These are phyloP conservation scores for Colletotrichum phormii DNA, from an alignment of 2,329 filamentous ascomycete genomes.

Conservation along the genomic window DNA sequence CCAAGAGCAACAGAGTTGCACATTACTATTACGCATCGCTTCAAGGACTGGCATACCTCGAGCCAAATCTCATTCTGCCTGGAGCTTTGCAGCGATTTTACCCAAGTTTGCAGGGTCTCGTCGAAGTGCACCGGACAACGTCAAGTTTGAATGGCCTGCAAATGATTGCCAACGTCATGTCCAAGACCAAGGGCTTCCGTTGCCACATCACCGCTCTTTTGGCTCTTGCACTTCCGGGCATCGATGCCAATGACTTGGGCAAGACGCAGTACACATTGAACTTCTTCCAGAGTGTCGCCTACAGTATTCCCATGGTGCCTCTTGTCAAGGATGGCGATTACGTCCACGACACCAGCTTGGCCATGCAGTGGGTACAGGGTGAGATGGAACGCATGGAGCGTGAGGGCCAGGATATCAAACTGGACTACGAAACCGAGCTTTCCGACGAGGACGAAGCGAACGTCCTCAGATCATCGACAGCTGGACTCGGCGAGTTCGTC, in stretches of 20 bases:
- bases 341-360: constrained; percentile 79
- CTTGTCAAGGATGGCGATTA: constrained; percentile 76
- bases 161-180: constrained; percentile 91
- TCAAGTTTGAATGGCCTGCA: constrained; percentile 93
- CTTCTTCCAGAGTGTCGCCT: constrained; percentile 95
- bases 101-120: constrained; percentile 93
- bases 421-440: constrained; percentile 86
- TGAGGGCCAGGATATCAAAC: constrained; percentile 84
- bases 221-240: constrained; percentile 92
- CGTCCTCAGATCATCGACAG: constrained; percentile 93
- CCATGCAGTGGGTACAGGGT: constrained; percentile 92
- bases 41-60: constrained; percentile 88
- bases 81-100: constrained; percentile 97
- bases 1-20: constrained; percentile 92
- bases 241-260: constrained; percentile 96
- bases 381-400: constrained; percentile 93
- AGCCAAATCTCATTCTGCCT: constrained; percentile 91
- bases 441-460: constrained; percentile 87
- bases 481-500: constrained; percentile 92
- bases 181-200: constrained; percentile 92
- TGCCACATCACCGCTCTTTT: constrained; percentile 95
- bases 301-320: constrained; percentile 93
- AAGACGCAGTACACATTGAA: constrained; percentile 96
- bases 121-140: constrained; percentile 96
- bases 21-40: constrained; percentile 92